These are phyloP conservation scores for Scenedesmus sp. DNA, from an alignment of 163 green algal species.

Conservation along the genomic window DNA sequence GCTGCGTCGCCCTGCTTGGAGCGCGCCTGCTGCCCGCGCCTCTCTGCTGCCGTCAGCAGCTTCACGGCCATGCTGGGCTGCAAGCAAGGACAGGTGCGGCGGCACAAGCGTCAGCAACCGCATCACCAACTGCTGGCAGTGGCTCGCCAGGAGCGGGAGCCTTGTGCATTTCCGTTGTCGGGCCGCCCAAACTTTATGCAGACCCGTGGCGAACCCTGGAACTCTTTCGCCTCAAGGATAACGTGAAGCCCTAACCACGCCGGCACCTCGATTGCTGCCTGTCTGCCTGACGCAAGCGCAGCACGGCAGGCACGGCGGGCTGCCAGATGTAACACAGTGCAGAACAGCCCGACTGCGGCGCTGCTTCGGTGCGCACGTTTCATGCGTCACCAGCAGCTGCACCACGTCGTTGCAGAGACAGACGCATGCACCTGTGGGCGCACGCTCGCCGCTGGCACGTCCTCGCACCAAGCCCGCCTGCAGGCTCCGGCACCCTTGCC, in stretches of 20 bases:
- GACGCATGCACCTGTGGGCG: too few species aligned
- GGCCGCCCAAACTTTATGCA: too few species aligned
- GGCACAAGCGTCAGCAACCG: neutral
- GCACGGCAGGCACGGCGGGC: too few species aligned
- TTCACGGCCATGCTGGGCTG: conserved; percentile 41
- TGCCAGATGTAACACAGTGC: neutral
- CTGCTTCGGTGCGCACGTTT: conserved; percentile 10
- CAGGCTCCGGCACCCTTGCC: too few species aligned
- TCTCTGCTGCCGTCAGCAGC: conserved; percentile 43
- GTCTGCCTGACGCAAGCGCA: too few species aligned
- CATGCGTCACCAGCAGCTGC: conserved; percentile 12
- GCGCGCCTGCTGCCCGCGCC: neutral
- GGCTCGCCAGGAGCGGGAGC: neutral
- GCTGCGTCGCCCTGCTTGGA: conserved; percentile 19
- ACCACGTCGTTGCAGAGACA: conserved; percentile 42
- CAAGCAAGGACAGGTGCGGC: neutral
- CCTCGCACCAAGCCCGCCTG: too few species aligned
- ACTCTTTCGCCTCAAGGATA: too few species aligned
- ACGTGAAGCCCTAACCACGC: too few species aligned
- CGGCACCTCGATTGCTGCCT: too few species aligned
- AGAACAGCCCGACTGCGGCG: neutral
- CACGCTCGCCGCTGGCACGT: too few species aligned
- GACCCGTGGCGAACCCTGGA: too few species aligned
- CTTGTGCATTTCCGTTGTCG: too few species aligned
- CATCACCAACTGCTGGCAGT: conserved; percentile 4